These are phyloP conservation scores for Waltergamsia citrina DNA, from an alignment of 2,329 filamentous ascomycete genomes.

Conservation along the genomic window DNA sequence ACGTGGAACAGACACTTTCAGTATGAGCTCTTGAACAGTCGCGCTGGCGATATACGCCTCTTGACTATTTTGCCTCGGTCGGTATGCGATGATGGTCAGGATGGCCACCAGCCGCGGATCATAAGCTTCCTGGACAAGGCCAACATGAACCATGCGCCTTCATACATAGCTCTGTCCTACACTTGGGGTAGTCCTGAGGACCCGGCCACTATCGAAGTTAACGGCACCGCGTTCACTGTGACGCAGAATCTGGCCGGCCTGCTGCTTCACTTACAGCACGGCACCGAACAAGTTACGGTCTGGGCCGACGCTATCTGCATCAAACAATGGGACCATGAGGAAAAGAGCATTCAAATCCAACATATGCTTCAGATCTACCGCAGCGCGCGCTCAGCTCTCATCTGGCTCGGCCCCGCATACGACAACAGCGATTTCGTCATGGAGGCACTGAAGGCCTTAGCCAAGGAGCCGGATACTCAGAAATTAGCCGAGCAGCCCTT, in stretches of 20 bases:
- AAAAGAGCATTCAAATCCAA: constrained; percentile 4
- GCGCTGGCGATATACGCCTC: not conserved
- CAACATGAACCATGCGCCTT: not conserved
- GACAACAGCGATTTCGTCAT: not conserved
- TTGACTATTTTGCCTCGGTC: not conserved
- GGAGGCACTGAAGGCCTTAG: not conserved
- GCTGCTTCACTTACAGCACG: not conserved
- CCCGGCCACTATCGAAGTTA: not conserved
- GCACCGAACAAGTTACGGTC: not conserved
- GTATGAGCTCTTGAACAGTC: not conserved
- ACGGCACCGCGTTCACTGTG: not conserved
- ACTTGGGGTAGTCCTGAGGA: not conserved
- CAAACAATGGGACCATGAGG: constrained; percentile 4
- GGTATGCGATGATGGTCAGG: no score
- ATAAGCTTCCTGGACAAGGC: not conserved
- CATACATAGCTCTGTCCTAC: constrained; percentile 6
- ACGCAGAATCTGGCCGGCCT: not conserved
- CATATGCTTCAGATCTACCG: constrained; percentile 3
- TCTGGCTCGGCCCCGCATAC: not conserved
- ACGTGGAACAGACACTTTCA: not conserved
- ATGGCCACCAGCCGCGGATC: not conserved
- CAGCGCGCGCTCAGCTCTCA: constrained; percentile 11
- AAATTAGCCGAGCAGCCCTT: no score
- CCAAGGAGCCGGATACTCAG: not conserved
- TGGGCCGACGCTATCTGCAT: constrained; percentile 6